Evolutionary conservation across 345 rosid species (phyloP), one percentile per base, ranked within the genome.

Genomic region (Garcia nutans): DNA sequence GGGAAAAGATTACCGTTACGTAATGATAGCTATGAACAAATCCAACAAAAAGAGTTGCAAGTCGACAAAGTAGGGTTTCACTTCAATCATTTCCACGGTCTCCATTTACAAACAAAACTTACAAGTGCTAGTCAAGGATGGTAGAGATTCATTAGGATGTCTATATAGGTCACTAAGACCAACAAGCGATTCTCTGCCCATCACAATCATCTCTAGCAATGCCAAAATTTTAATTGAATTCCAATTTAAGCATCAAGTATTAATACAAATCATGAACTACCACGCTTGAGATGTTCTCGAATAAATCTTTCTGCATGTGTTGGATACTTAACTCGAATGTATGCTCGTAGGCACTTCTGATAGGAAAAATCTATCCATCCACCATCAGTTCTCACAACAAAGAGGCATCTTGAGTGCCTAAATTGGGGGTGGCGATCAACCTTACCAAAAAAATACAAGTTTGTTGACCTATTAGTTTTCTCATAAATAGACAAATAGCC

Each of bases 321-420:
- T 33, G 96, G 96, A 74, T 93, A 93, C 86, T 82, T 90, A 23
- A 78, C 77, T 85, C 87, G 89, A 71, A 91, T 81, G 71, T 95
- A 95, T 7, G 89, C 92, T 75, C 90, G 89, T 76, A 95, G 85
- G 82, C 99, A 91, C 79, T 95, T 95, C 80, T 88, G 96, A 84
- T 95, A 95, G 0, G 99, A 95, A 85, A 95, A 93, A 83, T 95
- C 98, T 76, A 95, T 95, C 94, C 97, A 95, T 68, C 81, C 90
- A 80, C 98, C 98, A 79, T 95, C 96, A 2, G 90, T 89, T 84
- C 99, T 91, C 71, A 95, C 91, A n/a, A 93, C 97, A 79, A 89
- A 95, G 76, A 93, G 85, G 78, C 97, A 93, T 80, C 99, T 93
- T 63, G 97, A 88, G 1, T 45, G 50, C 81, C 88, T 88, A 71